Percentiles rank a stretch among this genome's conserved stretches.
Conservation (phyloP, 495 filamentous ascomycete species). For the Aspergillus saccharolyticus region DNA sequence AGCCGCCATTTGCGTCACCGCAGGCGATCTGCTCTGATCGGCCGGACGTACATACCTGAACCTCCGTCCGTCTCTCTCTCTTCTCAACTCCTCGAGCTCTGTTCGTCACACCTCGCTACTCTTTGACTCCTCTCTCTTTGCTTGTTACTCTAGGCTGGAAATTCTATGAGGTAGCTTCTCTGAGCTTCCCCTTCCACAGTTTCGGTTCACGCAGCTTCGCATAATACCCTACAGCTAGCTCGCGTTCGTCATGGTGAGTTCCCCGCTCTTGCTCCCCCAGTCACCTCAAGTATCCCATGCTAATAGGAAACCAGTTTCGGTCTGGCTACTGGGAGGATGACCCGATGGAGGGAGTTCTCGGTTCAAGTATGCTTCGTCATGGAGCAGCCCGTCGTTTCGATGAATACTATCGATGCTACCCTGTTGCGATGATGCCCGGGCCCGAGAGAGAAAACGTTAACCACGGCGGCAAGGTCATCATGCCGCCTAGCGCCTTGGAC, state of each 20-base stretch:
- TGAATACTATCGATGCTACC: conserved; percentile 96
- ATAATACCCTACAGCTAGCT: background rate
- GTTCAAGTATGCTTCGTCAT: conserved; percentile 38
- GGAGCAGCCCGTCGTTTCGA: conserved; percentile 69
- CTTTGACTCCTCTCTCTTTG: background rate
- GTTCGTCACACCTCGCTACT: background rate
- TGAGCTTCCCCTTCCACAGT: background rate
- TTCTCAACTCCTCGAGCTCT: background rate
- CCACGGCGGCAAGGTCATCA: conserved; percentile 94
- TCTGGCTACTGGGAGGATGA: conserved; percentile 52
- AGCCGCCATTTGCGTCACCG: conserved; percentile 40
- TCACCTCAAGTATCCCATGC: conserved; percentile 5
- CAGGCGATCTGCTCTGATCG: conserved; percentile 18
- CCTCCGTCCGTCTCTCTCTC: background rate
- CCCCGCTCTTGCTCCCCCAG: background rate
- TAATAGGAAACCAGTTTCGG: conserved; percentile 41
- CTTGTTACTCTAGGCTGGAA: background rate
- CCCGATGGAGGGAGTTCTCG: conserved; percentile 48
- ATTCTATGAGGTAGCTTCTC: background rate
- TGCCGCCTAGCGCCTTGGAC: conserved; percentile 90
- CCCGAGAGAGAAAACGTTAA: conserved; percentile 86
- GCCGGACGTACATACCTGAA: conserved; percentile 5
- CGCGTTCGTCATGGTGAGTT: conserved; percentile 26
- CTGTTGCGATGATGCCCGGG: conserved; percentile 88
- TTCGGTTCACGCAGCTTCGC: background rate